phyloP scores from a whole-genome alignment of 257 asterid species.

The Nicotiana otophora region DNA sequence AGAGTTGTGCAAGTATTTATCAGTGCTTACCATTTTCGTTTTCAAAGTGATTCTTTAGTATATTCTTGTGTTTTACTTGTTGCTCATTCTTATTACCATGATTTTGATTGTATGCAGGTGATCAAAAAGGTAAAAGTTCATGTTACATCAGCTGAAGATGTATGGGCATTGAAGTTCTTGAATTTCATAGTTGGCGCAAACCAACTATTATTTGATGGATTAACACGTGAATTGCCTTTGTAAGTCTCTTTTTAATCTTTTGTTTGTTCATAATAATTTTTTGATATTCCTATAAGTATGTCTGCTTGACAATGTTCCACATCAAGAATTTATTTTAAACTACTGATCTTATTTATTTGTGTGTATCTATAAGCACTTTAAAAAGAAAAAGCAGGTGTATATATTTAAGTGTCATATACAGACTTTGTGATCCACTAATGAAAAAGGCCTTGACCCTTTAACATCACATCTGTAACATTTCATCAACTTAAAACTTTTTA shows the following conservation, averaged over 20 bases:
- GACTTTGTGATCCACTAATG: background rate
- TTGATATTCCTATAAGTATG: background rate
- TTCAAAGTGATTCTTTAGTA: too few species aligned
- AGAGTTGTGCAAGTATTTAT: too few species aligned
- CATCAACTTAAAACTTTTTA: background rate
- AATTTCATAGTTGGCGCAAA: constrained; percentile 70
- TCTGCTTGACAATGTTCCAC: background rate
- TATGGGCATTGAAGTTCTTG: constrained; percentile 69
- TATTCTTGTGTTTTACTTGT: background rate
- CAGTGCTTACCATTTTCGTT: too few species aligned
- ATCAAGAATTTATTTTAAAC: background rate
- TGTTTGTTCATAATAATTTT: background rate
- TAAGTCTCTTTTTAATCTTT: constrained; percentile 31
- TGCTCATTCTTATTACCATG: background rate
- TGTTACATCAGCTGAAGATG: constrained; percentile 56
- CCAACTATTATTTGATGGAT: constrained; percentile 72
- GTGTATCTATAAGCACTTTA: background rate
- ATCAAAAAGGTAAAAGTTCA: constrained; percentile 52
- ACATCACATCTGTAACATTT: background rate
- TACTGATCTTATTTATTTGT: background rate
- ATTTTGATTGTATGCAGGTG: constrained; percentile 43
- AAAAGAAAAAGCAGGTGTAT: background rate
- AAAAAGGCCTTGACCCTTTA: background rate
- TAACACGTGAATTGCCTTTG: constrained; percentile 91
- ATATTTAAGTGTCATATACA: background rate